Base-by-base conservation (phyloP, 2,329 filamentous ascomycete species). In the Sordariomycetes sp. region DNA sequence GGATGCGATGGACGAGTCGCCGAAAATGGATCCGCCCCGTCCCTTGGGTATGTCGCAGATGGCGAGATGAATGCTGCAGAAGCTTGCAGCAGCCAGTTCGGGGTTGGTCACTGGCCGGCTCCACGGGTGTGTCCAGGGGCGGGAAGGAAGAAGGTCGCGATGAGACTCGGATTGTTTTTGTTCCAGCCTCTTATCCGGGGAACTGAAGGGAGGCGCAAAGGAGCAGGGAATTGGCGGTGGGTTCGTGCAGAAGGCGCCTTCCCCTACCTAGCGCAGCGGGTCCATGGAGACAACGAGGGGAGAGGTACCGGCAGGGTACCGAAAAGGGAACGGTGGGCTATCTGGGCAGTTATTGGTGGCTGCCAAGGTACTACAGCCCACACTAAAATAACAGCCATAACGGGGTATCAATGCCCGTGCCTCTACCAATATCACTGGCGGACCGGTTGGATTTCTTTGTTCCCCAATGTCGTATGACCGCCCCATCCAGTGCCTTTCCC, bases 1-100 rank as follows among this genome's bases (percentile, higher is more conserved):
- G 53, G 53, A 50, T 11, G 37, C 48, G 59, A 59, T 58, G 58
- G 50, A 18, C 18, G 58, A 52, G 59, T 55, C 51, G 57, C 60
- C 43, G 57, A 48, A 58, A 48, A 18, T 16, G 52, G 57, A 57
- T 58, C 48, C 51, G 43, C 55, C 53, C 51, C n/a, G 20, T n/a
- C 46, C 18, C 46, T n/a, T 6, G 46, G 20, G 8, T 35, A 40
- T n/a, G 20, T 58, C 52, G 52, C 25, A 48, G 46, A 20, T 22
- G 20, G 22, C 28, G 28, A 32, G 28, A 32, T 32, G 28, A 32
- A 32, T 32, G 14, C 34, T 18, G 22, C n/a, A 37, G 46, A 20
- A 50, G 46, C 40, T 46, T n/a, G 46, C 46, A 50, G 22, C n/a
- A 11, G 22, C 46, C 11, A 50, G 20, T 50, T 22, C 46, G 20